Base-by-base conservation (phyloP, 2,329 filamentous ascomycete species). In the Aspergillus caelatus region DNA sequence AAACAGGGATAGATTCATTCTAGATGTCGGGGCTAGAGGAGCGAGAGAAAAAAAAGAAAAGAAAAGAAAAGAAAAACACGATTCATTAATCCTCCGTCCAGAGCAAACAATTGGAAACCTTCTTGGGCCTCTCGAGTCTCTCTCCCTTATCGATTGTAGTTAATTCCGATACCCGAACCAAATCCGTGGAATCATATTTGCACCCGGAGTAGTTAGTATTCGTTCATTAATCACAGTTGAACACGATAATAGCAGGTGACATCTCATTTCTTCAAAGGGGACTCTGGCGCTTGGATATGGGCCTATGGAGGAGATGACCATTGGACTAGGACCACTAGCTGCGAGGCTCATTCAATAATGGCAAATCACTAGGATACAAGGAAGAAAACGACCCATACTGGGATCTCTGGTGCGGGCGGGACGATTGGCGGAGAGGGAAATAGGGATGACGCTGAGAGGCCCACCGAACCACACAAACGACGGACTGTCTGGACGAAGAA, bases 391-490 rank as follows among this genome's bases (percentile, higher is more conserved):
- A 43, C 43, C 39, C 46, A 60, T 62, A 57, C 60, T 55, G 57
- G 66, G 66, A 67, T 64, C 63, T 62, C 41, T 59, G 57, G 57
- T 55, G 60, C 57, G 57, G 57, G 62, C 62, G 62, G 70, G 69
- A 68, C 71, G 72, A 75, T 76, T 75, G 74, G 75, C 65, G 72
- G 72, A 55, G 65, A 65, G 70, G 61, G 68, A 70, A 72, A 74
- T 73, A 75, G 71, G 73, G 74, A 76, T 77, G 74, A 76, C 74
- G 74, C 72, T 71, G 69, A 68, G 65, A 61, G 75, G 75, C 74
- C 75, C 76, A 77, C 75, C 72, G 75, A 78, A 75, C 75, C 76
- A 77, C 74, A 77, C 71, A 75, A 71, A 76, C 59, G 50, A 58
- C 53, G 48, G 28, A 8, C 26, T 53, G 61, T 52, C 57, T 62